Evolutionary conservation across 192 early-diverging fungal species (phyloP).

Genomic region (Podila epicladia): DNA sequence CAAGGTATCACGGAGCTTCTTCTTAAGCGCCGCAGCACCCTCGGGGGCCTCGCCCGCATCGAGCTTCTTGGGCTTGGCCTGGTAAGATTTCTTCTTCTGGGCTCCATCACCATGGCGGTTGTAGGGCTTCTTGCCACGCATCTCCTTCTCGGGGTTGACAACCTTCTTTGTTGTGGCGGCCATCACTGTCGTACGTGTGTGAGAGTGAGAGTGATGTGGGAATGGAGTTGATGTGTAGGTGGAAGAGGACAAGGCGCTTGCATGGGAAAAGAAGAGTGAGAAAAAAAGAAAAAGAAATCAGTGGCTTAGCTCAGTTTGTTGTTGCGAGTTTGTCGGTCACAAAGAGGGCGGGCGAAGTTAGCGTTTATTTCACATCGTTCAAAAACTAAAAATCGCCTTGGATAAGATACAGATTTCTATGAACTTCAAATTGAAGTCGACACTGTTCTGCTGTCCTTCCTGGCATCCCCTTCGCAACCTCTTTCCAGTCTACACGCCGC

Average conservation of each 20-base stretch:
- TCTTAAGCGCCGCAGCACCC: conserved; percentile 49
- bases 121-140: conserved; percentile 49
- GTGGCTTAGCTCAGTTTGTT: not conserved
- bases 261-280: not conserved
- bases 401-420: conserved; percentile 21
- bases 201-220: not conserved
- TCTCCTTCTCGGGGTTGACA: conserved; percentile 50
- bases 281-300: conserved; percentile 18
- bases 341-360: too few relatives aligned
- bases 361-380: not conserved
- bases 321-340: not conserved
- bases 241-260: not conserved
- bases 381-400: conserved; percentile 18
- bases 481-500: conserved; percentile 17
- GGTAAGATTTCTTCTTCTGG: conserved; percentile 36
- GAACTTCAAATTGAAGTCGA: conserved; percentile 10
- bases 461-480: conserved; percentile 24
- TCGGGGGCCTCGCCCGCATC: conserved; percentile 35
- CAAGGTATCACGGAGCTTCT: conserved; percentile 56
- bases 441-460: conserved; percentile 34
- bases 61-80: conserved; percentile 44
- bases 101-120: conserved; percentile 12
- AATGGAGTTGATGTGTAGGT: not conserved
- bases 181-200: conserved; percentile 9
- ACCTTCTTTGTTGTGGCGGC: conserved; percentile 37